Base-by-base conservation (phyloP, 2,329 filamentous ascomycete species). In the Trichoderma sp. region DNA sequence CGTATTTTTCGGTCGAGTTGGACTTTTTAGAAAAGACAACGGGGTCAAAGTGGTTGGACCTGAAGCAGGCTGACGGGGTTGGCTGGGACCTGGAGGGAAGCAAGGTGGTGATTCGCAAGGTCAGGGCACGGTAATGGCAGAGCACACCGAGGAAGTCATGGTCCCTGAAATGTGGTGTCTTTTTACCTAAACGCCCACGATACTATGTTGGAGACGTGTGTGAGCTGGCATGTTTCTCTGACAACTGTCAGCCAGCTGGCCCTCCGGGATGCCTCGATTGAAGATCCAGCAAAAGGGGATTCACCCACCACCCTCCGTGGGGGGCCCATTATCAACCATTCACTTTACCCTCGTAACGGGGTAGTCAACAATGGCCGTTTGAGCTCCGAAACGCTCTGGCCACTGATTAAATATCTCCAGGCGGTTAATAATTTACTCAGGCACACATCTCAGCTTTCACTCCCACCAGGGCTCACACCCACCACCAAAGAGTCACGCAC, bases 71-170 rank as follows among this genome's bases (percentile, higher is more conserved):
- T 74, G 90, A 93, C 77, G 90, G 90, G 3, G 92, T 98, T 1
- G 94, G 94, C 0, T 99, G 96, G 96, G 89, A 94, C 77, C 83
- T 93, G 76, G 90, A 93, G 53, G 91, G 88, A 5, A 85, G 87
- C 57, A 92, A 84, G 77, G 91, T 98, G 36, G 85, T 94, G n/a
- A 95, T 98, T 78, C 88, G 92, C 69, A 87, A 82, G 77, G 81
- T 86, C 20, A 85, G 82, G 77, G 82, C 80, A 61, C 81, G 80
- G 75, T 83, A 76, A 79, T 28, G 55, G 30, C 34, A 50, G n/a
- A 11, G 64, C 23, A 43, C 50, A 32, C n/a, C 2, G 3, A 50
- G 34, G 20, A 23, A 5, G 30, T 57, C 23, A 65, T 39, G 34
- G n/a, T 36, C 20, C 26, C 43, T 47, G 23, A 28, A 55, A 26